Base-by-base conservation (phyloP, 1,284 basidiomycete genomes). In the Cryptococcus sp. region DNA sequence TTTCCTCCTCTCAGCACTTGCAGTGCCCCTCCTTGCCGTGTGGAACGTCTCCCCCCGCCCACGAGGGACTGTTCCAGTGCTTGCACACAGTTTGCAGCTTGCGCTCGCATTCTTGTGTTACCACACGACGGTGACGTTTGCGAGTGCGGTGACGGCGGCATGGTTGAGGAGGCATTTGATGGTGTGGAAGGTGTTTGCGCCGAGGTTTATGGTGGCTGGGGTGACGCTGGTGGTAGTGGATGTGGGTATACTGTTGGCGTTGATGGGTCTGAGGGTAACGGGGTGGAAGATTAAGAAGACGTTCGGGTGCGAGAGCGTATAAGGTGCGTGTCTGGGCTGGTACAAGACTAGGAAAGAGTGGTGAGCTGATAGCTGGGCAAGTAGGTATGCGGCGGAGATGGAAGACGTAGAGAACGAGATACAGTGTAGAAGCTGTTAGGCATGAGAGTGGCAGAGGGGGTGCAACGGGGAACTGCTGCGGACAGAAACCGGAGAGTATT, bases 151-250 rank as follows among this genome's bases (percentile, higher is more conserved):
- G 5, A 87, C 86, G 57, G 86, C 91, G 0, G 87, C 88, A 3
- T 83, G 85, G 69, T 80, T 98, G 53, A 77, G 92, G 55, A 76
- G 95, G 42, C 96, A 99, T 76, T 76, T 98, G 64, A 98, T 98
- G 94, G 92, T 98, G 38, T 99, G 95, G 92, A 98, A 98, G 78
- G 87, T 97, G 5, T 98, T 98, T 72, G 93, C 93, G 33, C 96
- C 96, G 50, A 80, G 94, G 57, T 95, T 94, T 72, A 94, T 97
- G 87, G 73, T 84, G 15, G 87, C 84, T 0, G 88, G 82, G 0
- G 70, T 80, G 3, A 72, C 71, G 13, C 62, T 81, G 33, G 54
- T 83, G 6, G 62, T 76, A 0, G 76, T 80, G 5, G 81, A 83
- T 65, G 13, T 80, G 1, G 73, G 72, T 5, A 53, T 79, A 11